These are phyloP conservation scores for Zymoseptoria passerinii DNA, from an alignment of 2,329 filamentous ascomycete species.

Conservation along the genomic window DNA sequence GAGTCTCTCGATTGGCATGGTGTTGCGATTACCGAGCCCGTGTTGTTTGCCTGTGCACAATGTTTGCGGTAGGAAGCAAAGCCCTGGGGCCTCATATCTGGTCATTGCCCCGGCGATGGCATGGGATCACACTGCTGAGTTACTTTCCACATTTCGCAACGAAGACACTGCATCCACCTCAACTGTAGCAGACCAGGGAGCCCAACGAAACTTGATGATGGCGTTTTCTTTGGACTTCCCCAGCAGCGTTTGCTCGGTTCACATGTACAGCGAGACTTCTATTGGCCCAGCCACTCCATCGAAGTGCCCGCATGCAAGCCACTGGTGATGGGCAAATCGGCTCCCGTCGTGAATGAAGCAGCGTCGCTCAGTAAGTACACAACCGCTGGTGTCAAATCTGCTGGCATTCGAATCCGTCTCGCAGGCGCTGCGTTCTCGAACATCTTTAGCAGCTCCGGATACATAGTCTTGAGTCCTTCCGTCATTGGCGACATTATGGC, in stretches of 20 bases:
- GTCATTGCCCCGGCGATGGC: too few species aligned
- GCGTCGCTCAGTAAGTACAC: constrained; percentile 10
- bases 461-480: constrained; percentile 4
- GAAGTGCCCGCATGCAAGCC: constrained; percentile 11
- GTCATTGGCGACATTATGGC: constrained; percentile 24
- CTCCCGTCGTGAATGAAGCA: constrained; percentile 10
- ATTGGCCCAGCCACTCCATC: constrained; percentile 2
- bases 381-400: constrained; percentile 8
- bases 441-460: constrained; percentile 8
- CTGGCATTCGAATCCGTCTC: constrained; percentile 1
- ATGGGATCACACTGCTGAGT: too few species aligned
- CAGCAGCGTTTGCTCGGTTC: background rate
- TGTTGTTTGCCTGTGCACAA: too few species aligned
- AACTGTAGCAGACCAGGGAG: too few species aligned
- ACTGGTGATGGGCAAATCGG: constrained; percentile 9
- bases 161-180: too few species aligned
- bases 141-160: too few species aligned
- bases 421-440: constrained; percentile 8
- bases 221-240: background rate
- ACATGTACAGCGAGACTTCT: background rate
- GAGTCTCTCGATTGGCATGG: too few species aligned
- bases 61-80: too few species aligned
- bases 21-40: too few species aligned
- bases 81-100: too few species aligned
- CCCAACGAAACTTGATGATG: background rate